These are phyloP conservation scores for Sugiyamaella lignohabitans DNA, from an alignment of 805 yeast species.

Conservation along the genomic window DNA sequence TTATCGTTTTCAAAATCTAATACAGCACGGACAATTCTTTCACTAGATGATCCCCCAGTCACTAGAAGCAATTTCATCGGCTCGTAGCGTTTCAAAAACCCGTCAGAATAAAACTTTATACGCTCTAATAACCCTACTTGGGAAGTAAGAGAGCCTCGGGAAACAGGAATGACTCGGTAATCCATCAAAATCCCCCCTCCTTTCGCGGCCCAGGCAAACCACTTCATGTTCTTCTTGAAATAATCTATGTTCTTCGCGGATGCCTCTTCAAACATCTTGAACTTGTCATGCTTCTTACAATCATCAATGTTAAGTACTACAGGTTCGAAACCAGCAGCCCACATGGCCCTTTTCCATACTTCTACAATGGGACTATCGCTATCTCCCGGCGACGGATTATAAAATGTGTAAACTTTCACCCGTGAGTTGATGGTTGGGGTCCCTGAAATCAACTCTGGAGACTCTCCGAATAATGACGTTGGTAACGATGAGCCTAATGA, in stretches of 20 bases:
- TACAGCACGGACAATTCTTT: constrained; percentile 8
- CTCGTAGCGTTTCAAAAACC: constrained; percentile 14
- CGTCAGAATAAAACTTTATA: constrained; percentile 18
- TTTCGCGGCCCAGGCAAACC: constrained; percentile 24
- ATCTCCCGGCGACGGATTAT: background rate
- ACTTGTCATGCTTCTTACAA: constrained; percentile 17
- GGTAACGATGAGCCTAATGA: constrained; percentile 5
- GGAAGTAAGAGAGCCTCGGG: constrained; percentile 8
- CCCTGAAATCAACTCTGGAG: background rate
- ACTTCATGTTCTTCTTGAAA: constrained; percentile 9
- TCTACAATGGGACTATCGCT: constrained; percentile 18
- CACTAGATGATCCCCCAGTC: constrained; percentile 10
- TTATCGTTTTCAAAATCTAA: constrained; percentile 8
- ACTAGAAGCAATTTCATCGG: constrained; percentile 19
- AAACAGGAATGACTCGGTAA: constrained; percentile 24
- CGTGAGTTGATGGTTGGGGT: background rate
- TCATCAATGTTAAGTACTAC: constrained; percentile 19
- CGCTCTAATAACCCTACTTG: constrained; percentile 12
- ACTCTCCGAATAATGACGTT: background rate
- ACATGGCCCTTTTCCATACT: constrained; percentile 26
- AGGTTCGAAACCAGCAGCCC: constrained; percentile 27
- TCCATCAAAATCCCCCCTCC: constrained; percentile 25
- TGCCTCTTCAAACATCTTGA: constrained; percentile 3
- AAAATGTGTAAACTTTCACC: constrained; percentile 14
- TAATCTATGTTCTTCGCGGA: constrained; percentile 5